Conservation (phyloP, 108 stramenopile genomes). For the Tribonema minus region DNA sequence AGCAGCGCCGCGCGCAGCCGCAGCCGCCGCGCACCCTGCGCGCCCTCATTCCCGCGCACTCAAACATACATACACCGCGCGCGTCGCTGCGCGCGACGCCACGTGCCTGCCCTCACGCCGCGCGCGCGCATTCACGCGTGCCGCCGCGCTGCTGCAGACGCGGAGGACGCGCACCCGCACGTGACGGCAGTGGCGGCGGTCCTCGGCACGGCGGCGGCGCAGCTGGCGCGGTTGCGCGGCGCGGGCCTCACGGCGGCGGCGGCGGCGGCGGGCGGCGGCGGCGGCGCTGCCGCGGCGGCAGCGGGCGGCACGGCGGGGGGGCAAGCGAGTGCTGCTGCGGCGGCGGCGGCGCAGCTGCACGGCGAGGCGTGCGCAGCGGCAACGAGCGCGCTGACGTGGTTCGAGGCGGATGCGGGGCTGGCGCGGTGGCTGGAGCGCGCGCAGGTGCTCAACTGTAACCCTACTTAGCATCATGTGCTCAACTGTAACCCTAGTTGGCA, state of each 20-base stretch:
- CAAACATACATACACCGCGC: too few relatives aligned
- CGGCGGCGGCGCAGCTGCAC: not conserved
- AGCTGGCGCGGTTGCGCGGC: constrained; percentile 5
- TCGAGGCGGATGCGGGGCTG: not conserved
- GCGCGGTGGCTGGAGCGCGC: not conserved
- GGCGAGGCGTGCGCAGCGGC: not conserved
- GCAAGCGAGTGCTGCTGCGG: not conserved
- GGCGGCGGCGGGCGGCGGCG: constrained; percentile 7
- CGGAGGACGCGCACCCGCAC: constrained; percentile 36
- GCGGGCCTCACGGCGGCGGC: constrained; percentile 15
- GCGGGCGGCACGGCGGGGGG: not conserved
- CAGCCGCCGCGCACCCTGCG: too few relatives aligned
- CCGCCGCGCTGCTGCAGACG: not conserved
- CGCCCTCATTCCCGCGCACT: too few relatives aligned
- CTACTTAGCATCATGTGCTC: too few relatives aligned
- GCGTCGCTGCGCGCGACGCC: too few relatives aligned
- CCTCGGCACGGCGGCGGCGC: constrained; percentile 20
- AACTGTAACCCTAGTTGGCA: not conserved
- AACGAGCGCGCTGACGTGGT: not conserved
- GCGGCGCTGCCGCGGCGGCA: not conserved
- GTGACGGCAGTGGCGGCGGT: constrained; percentile 38
- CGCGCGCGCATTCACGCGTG: too few relatives aligned
- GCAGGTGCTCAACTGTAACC: not conserved
- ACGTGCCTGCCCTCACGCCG: too few relatives aligned
- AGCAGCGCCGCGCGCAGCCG: too few relatives aligned